These are phyloP conservation scores for Angomonas deanei DNA, from an alignment of 208 protist genomes.

Conservation along the genomic window DNA sequence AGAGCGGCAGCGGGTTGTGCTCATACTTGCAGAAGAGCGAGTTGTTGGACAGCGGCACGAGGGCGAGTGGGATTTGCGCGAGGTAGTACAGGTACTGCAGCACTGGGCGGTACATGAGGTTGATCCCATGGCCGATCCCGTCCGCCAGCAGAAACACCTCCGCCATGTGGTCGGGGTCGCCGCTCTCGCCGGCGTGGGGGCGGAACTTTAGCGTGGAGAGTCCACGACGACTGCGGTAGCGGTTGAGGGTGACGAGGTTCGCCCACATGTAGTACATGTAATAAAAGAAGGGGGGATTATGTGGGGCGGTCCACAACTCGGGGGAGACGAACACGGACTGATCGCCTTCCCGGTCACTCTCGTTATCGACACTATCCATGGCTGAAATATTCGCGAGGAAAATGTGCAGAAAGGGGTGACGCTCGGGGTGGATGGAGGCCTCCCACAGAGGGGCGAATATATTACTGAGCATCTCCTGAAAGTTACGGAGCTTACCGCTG, in stretches of 20 bases:
- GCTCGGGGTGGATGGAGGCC: slow-evolving; percentile 87
- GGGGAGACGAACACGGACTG: slow-evolving; percentile 30
- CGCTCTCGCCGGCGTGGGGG: slow-evolving; percentile 96
- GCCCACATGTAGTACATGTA: slow-evolving; percentile 97
- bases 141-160: slow-evolving; percentile 83
- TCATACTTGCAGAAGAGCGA: slow-evolving; percentile 95
- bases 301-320: slow-evolving; percentile 30
- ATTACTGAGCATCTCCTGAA: slow-evolving; percentile 93
- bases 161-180: slow-evolving; percentile 83
- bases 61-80: slow-evolving; percentile 94
- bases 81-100: slow-evolving; percentile 99
- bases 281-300: slow-evolving; percentile 90
- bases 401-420: slow-evolving; percentile 89
- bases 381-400: slow-evolving; percentile 93
- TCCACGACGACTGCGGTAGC: slow-evolving; percentile 68
- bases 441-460: slow-evolving; percentile 98
- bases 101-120: slow-evolving; percentile 85
- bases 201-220: slow-evolving; percentile 93
- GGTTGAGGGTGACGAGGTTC: slow-evolving; percentile 96
- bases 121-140: slow-evolving; percentile 96
- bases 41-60: slow-evolving; percentile 98
- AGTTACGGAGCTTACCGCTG: slow-evolving; percentile 66
- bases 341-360: slow-evolving; percentile 86
- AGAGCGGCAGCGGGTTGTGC: slow-evolving; percentile 92
- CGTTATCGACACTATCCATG: slow-evolving; percentile 97